Base-by-base conservation (phyloP, 257 asterid genomes). In the Fraxinus excelsior region DNA sequence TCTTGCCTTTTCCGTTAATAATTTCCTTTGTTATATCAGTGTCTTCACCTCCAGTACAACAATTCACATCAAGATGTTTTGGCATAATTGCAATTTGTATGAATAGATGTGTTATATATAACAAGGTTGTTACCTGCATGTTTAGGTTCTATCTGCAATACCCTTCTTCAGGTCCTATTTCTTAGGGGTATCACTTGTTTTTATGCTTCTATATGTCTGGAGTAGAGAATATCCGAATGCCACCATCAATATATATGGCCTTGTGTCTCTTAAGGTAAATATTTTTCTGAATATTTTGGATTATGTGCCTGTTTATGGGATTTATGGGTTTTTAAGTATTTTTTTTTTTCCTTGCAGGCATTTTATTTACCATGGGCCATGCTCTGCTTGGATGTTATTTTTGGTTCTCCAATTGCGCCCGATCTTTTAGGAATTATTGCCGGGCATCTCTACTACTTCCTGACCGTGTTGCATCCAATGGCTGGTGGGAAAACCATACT, bases 361-460 rank as follows among this genome's bases (percentile, higher is more conserved):
- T 95, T 95, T 86, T 95, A 93, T 84, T 80, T 96, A 78, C 99
- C 99, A 26, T 96, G 99, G 99, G 94, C 98, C 46, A 93, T 93
- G 99, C 95, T 96, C 38, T 85, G 90, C 82, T 85, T 93, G 65
- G 97, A 93, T 80, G 97, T 90, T 83, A 89, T 96, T 69, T 91
- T 90, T 81, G 98, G 98, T 51, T 88, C 97, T 72, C 88, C 92
- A 72, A 81, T 91, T 21, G 84, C 80, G 74, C 99, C 94, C 29
- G 97, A 90, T 87, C 91, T 96, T 66, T 64, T 91, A 78, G 98
- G 99, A 35, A 91, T 93, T 49, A 66, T 96, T 77, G 97, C 96
- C 44, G 99, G 99, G 69, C 99, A 93, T 87, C 86, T 96, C 2
- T 96, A 87, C 78, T 93, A 93, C 89, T 96, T 96, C 87, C 82